Conservation (phyloP, 768 basidiomycete species). For the Suillus occidentalis region DNA sequence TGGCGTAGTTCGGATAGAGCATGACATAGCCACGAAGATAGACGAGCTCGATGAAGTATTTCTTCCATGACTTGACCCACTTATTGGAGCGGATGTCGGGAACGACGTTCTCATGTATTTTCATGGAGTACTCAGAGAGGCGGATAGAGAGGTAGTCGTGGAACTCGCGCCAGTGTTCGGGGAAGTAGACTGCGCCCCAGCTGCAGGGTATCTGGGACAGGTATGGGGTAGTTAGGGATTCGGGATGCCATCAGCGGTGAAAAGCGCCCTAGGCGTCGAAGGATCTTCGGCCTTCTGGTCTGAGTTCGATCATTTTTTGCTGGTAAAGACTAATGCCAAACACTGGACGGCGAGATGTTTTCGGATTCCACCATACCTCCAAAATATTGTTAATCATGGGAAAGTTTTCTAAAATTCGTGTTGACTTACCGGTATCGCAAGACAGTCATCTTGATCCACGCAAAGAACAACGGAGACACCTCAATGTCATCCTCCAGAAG, state of each 20-base stretch:
- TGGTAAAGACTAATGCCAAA: constrained; percentile 88
- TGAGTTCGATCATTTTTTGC: constrained; percentile 78
- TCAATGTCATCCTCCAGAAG: constrained; percentile 88
- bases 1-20: constrained; percentile 84
- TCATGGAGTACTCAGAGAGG: constrained; percentile 46
- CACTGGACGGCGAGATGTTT: constrained; percentile 45
- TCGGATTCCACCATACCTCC: constrained; percentile 53
- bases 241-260: constrained; percentile 41
- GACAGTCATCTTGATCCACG: constrained; percentile 81
- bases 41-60: constrained; percentile 84
- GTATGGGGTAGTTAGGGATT: constrained; percentile 64
- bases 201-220: constrained; percentile 87
- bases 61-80: constrained; percentile 87
- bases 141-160: constrained; percentile 74
- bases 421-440: constrained; percentile 67
- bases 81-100: constrained; percentile 76
- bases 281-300: constrained; percentile 59
- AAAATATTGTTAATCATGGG: constrained; percentile 4
- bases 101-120: constrained; percentile 50
- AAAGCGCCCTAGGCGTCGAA: constrained; percentile 68
- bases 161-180: constrained; percentile 86
- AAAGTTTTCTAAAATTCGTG: background rate
- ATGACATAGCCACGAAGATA: constrained; percentile 82
- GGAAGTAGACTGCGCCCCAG: constrained; percentile 92
- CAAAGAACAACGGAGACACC: constrained; percentile 80